These are phyloP conservation scores for Zygotorulaspora mrakii DNA, from an alignment of 1,139 yeast genomes.

Conservation along the genomic window DNA sequence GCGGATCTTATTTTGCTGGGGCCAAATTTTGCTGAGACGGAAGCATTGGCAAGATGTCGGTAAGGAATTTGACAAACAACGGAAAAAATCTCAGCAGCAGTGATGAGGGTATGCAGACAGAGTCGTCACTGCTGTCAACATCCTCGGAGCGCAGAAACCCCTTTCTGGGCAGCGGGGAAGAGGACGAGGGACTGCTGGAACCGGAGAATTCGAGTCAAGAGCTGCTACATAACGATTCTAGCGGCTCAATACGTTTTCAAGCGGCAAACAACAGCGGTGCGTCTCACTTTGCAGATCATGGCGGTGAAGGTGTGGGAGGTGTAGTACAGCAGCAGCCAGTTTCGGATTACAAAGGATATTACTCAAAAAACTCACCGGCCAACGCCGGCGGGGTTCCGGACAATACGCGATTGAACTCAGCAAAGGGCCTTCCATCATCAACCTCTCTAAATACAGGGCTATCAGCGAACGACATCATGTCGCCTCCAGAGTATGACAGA, in stretches of 20 bases:
- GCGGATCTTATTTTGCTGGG: too few species aligned
- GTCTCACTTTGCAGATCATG: conserved; percentile 14
- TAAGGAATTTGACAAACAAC: conserved; percentile 20
- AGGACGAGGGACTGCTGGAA: conserved; percentile 14
- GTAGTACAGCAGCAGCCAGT: conserved; percentile 8
- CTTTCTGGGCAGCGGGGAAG: conserved; percentile 30
- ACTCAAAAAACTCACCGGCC: conserved; percentile 23
- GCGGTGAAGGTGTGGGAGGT: conserved; percentile 1
- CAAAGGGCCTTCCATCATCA: conserved; percentile 15
- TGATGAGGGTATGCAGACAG: conserved; percentile 8
- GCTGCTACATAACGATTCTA: conserved; percentile 8
- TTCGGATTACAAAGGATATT: conserved; percentile 35
- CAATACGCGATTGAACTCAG: conserved; percentile 6
- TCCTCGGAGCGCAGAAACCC: conserved; percentile 17
- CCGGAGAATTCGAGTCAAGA: conserved; percentile 1
- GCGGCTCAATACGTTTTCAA: conserved; percentile 14
- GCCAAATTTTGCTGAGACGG: background rate
- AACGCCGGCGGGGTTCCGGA: conserved; percentile 9
- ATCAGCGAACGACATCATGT: conserved; percentile 31
- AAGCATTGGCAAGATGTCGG: conserved; percentile 6
- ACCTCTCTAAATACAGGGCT: conserved; percentile 18
- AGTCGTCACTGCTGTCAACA: conserved; percentile 5
- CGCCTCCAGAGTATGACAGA: conserved; percentile 55
- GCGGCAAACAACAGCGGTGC: conserved; percentile 19
- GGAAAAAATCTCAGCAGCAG: conserved; percentile 12